phyloP scores from a whole-genome alignment of 441 rosid genomes.

The Gossypium schwendimanii region DNA sequence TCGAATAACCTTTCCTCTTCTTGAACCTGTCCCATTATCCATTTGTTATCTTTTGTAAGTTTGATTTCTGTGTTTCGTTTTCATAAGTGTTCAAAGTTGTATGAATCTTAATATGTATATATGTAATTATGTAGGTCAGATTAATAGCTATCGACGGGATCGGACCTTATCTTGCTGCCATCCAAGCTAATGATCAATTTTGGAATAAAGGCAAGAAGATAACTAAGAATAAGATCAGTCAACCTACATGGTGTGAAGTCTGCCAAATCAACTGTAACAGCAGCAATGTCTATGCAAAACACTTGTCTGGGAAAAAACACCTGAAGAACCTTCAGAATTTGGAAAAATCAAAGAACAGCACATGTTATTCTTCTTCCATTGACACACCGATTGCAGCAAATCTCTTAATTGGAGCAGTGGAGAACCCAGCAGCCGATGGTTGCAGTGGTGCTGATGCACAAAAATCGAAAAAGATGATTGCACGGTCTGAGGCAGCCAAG shows the following conservation, averaged over 20 bases:
- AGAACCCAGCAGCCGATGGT: conserved; percentile 7
- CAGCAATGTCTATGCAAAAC: conserved; percentile 18
- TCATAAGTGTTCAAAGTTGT: neutral
- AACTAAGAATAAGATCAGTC: conserved; percentile 13
- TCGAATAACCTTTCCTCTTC: neutral
- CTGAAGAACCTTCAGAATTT: conserved; percentile 19
- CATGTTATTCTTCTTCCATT: neutral
- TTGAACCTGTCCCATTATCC: neutral
- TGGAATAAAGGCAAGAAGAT: conserved; percentile 12
- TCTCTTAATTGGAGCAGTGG: conserved; percentile 12
- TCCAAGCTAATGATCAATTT: conserved; percentile 15
- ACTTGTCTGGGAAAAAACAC: conserved; percentile 23
- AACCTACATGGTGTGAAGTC: conserved; percentile 23
- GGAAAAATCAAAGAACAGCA: conserved; percentile 9
- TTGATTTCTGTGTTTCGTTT: neutral
- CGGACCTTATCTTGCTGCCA: conserved; percentile 18
- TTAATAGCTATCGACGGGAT: conserved; percentile 14
- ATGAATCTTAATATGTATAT: neutral
- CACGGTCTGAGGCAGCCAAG: neutral
- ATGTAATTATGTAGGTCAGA: conserved; percentile 13
- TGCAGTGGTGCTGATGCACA: neutral
- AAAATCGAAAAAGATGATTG: neutral
- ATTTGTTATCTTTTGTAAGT: neutral
- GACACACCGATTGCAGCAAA: conserved; percentile 3
- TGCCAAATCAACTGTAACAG: conserved; percentile 21